A percentile compares a stretch with the other conserved stretches of the same genome.
Conservation (phyloP, 2,329 filamentous ascomycete genomes). For the Diaporthe caulivora region DNA sequence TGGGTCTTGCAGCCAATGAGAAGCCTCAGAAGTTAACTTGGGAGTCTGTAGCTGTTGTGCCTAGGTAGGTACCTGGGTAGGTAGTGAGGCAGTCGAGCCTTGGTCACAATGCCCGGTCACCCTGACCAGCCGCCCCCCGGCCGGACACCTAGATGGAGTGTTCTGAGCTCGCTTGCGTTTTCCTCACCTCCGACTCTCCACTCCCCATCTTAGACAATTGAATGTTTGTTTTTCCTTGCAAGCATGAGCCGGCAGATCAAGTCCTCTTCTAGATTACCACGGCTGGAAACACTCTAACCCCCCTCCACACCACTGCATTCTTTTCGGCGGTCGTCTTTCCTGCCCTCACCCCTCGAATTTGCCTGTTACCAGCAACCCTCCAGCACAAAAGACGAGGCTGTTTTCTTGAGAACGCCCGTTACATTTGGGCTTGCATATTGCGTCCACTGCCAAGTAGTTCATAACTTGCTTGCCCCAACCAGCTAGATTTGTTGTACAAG, state of each 20-base stretch:
- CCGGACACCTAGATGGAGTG: conserved; percentile 19
- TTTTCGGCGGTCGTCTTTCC: background rate
- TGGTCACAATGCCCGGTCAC: conserved; percentile 26
- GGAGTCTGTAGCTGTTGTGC: conserved; percentile 9
- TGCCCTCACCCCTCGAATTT: conserved; percentile 7
- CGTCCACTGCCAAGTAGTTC: background rate
- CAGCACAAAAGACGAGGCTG: background rate
- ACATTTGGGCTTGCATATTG: background rate
- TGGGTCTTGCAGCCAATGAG: conserved; percentile 25
- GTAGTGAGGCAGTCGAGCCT: conserved; percentile 10
- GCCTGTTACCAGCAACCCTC: conserved; percentile 12
- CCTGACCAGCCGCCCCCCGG: conserved; percentile 22
- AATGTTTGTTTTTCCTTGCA: background rate
- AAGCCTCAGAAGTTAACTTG: background rate
- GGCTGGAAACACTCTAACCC: conserved; percentile 15
- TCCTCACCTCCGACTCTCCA: conserved; percentile 24
- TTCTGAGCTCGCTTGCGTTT: conserved; percentile 34
- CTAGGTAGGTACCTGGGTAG: no score
- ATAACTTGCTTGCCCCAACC: background rate
- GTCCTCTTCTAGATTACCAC: background rate
- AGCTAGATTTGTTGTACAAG: background rate
- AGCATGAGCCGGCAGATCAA: conserved; percentile 34
- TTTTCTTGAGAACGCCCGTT: background rate
- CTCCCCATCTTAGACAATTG: conserved; percentile 13
- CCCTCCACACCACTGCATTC: background rate